Base-by-base conservation (phyloP, 2,329 filamentous ascomycete genomes). In the Leptographium radiaticola region DNA sequence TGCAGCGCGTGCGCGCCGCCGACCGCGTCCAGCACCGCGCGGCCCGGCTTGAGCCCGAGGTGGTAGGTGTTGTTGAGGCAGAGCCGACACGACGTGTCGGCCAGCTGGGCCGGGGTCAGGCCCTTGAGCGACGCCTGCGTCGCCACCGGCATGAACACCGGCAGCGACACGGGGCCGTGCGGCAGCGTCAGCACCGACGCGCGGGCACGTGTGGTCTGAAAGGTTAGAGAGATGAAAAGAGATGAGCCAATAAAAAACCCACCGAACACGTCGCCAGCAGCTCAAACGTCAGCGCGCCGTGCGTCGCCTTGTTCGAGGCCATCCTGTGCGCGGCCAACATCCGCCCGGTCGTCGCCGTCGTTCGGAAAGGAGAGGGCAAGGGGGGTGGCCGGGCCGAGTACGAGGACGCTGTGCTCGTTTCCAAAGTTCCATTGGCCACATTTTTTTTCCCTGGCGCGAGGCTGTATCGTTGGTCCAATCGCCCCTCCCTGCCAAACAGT, bases 11-110 rank as follows among this genome's bases (percentile, higher is more conserved):
- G 94, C 33, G 93, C 93, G 54, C 94, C 93, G 45, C 93, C 93
- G 52, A 97, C 77, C 2, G 84, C 79, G 62, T 95, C 88, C 20
- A 98, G 76, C 7, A 90, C 86, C 40, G 87, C 84, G 67, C 97
- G 90, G 1, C 93, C 94, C 0, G 93, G 93, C 70, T 95, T 97
- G 53, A 98, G 73, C 11, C 93, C 93, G 57, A 98, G 74, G 67
- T 98, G 93, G 65, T 98, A 98, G 13, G 93, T 98, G 70, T 98
- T 98, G 72, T 98, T 98, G 59, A 98, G 73, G 67, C 93, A 98
- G 44, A 98, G 72, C 55, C 87, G 82, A 64, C 94, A 98, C 45
- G 87, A 83, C 0, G 90, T 94, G 53, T 88, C 84, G 62, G 93
- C 90, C 2, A 98, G 75, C 65, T 98, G 93, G 60, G 91, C 84